Base-by-base conservation (phyloP, 1,284 basidiomycete genomes). In the Cryptococcus jaspeensis region DNA sequence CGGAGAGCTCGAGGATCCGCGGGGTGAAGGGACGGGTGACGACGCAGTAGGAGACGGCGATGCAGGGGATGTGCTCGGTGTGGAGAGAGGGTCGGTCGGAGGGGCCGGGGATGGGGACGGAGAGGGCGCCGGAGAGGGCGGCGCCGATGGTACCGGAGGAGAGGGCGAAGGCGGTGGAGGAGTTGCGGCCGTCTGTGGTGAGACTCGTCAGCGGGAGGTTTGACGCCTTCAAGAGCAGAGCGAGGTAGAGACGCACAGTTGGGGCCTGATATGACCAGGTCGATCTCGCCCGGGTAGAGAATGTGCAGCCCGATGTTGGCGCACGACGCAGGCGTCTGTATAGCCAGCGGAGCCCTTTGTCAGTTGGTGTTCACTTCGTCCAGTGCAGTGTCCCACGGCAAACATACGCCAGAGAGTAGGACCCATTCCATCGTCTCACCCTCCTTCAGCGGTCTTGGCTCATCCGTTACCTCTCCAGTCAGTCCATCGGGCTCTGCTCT, bases 91-190 rank as follows among this genome's bases (percentile, higher is more conserved):
- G 53, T 2, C 1, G 89, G 86, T 63, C 91, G 84, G 36, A 89
- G 81, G 43, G 81, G 79, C 62, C 83, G 80, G 88, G 87, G 46
- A 94, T 77, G 1, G 90, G 85, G 1, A 87, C 85, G 15, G 89
- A 88, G 62, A 95, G 79, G 2, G 91, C 88, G 6, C 89, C 92
- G 40, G 91, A 92, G 66, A 95, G 80, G 1, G 92, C 89, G 1
- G 91, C 92, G 40, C 93, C 92, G 59, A 96, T 82, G 1, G 93
- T 96, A 0, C 93, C 93, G 22, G 90, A 92, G 0, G 90, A 92
- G 41, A 94, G 80, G 5, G 88, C 83, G 70, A 92, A 91, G 1
- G 91, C 90, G 39, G 89, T 73, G 1, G 89, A 90, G 5, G 87
- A 88, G 74, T 93, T 93, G 36, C 90, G 84, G 18, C 90, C 90